Base-by-base conservation (phyloP, 768 basidiomycete genomes). In the Grammothele lineata region DNA sequence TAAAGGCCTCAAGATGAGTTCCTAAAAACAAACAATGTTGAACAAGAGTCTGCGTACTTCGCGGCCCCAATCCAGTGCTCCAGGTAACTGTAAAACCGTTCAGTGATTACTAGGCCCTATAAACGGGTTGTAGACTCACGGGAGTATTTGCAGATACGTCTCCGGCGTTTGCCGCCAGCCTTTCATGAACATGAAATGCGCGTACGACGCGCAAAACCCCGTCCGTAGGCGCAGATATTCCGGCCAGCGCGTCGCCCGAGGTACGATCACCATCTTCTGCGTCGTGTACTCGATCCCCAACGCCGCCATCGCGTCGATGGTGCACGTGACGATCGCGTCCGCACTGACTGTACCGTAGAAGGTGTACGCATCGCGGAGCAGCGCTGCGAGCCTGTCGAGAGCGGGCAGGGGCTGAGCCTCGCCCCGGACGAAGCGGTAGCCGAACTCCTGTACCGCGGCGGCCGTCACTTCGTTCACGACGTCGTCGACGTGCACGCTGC, bases 71-170 rank as follows among this genome's bases (percentile, higher is more conserved):
- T 43, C 45, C 46, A 52, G 21, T 42, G 43, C 24, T 52, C 50
- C 3, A 52, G 38, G 30, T 52, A 46, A 10, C 50, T 51, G 23
- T 27, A 9, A 4, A 21, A 2, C 8, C 7, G 12, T 9, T 18
- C 8, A 30, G n/a, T n/a, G n/a, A n/a, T n/a, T n/a, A n/a, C n/a
- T n/a, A n/a, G n/a, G n/a, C n/a, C n/a, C n/a, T n/a, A n/a, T n/a
- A n/a, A n/a, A n/a, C n/a, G n/a, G n/a, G n/a, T n/a, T n/a, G n/a
- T n/a, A 10, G 1, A 51, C 58, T 51, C 36, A 60, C 61, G 70
- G 72, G 25, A 74, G 48, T n/a, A 64, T 64, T 44, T 72, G 71
- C n/a, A 67, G 59, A 38, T 70, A 73, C 5, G 60, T 45, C 22
- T 53, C 23, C 10, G 58, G 44, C 3, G 48, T 34, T 5, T 66